These are phyloP conservation scores for Periconia macrospinosa DNA, from an alignment of 2,329 filamentous ascomycete species.

Conservation along the genomic window DNA sequence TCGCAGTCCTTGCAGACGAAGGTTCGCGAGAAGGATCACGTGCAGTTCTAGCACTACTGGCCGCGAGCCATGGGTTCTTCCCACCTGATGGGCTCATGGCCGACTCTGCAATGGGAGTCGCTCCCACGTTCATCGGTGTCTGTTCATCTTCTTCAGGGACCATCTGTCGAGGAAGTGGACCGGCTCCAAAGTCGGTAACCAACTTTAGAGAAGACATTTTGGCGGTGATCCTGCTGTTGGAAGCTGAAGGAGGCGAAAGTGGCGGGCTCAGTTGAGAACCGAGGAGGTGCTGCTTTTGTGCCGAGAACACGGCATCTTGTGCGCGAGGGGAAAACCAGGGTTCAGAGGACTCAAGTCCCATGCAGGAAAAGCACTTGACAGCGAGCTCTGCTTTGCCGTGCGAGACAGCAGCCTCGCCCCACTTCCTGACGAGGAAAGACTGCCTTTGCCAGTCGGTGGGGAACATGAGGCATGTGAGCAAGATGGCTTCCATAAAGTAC, in stretches of 20 bases:
- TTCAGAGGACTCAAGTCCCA: conserved; percentile 79
- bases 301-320: conserved; percentile 59
- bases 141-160: conserved; percentile 65
- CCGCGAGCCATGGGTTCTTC: conserved; percentile 40
- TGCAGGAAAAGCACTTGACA: conserved; percentile 91
- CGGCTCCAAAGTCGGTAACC: conserved; percentile 78
- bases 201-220: conserved; percentile 86
- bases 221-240: conserved; percentile 60
- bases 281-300: conserved; percentile 56
- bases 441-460: conserved; percentile 90
- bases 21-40: conserved; percentile 45
- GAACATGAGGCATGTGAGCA: conserved; percentile 81
- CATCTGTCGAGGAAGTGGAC: conserved; percentile 57
- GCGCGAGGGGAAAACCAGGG: conserved; percentile 87
- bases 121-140: conserved; percentile 78
- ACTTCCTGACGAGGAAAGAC: conserved; percentile 84
- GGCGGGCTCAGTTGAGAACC: conserved; percentile 66
- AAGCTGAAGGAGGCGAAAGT: conserved; percentile 69
- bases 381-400: conserved; percentile 87
- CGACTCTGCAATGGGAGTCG: conserved; percentile 79
- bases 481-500: conserved; percentile 87
- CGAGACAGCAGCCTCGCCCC: conserved; percentile 89
- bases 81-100: conserved; percentile 66
- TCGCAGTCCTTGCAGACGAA: conserved; percentile 54
- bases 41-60: conserved; percentile 27